Evolutionary conservation across 805 yeast genomes (phyloP).

Genomic region (Komagataella kurtzmanii): DNA sequence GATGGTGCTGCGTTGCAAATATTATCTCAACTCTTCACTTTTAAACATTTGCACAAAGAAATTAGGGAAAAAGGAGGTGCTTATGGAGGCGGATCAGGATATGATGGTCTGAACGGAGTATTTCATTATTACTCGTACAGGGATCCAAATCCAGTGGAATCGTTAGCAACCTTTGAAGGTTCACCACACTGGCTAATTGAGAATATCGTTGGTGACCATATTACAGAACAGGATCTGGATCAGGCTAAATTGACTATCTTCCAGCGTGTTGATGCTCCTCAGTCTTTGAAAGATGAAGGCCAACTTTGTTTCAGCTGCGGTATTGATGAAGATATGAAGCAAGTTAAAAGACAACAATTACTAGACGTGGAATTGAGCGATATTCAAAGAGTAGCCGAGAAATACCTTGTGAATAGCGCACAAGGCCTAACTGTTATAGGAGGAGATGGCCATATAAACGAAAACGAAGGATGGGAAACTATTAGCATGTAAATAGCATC

Average conservation of each 20-base stretch:
- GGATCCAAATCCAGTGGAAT: constrained; percentile 76
- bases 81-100: constrained; percentile 89
- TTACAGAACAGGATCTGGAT: constrained; percentile 57
- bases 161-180: constrained; percentile 44
- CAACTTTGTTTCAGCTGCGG: constrained; percentile 49
- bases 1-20: constrained; percentile 86
- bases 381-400: constrained; percentile 50
- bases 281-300: constrained; percentile 72
- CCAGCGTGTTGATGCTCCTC: constrained; percentile 87
- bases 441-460: background rate
- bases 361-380: constrained; percentile 53
- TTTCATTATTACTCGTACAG: constrained; percentile 82
- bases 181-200: constrained; percentile 33
- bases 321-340: constrained; percentile 67
- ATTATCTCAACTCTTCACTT: constrained; percentile 66
- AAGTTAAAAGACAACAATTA: constrained; percentile 61
- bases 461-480: background rate
- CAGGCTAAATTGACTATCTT: constrained; percentile 87
- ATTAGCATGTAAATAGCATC: background rate
- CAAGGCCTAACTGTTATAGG: background rate
- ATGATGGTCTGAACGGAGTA: constrained; percentile 68
- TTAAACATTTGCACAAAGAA: constrained; percentile 75
- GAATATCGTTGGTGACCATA: constrained; percentile 15
- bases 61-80: constrained; percentile 96
- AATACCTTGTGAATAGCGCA: constrained; percentile 22